Evolutionary conservation across 2,329 filamentous ascomycete genomes (phyloP).

Genomic region (Aureobasidium sp.): DNA sequence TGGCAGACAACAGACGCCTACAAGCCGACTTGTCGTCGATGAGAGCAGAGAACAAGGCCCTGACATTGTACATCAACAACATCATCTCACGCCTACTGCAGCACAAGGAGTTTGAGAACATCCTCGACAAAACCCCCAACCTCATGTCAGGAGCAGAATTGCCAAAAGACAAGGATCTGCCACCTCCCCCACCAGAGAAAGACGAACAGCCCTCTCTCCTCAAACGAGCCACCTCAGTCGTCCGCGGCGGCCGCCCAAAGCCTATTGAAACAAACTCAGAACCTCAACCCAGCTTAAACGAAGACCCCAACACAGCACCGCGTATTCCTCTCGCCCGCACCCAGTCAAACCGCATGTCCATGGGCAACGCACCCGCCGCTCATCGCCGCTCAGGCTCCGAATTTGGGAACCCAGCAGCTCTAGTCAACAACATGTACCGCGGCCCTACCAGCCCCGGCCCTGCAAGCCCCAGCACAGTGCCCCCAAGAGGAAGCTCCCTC

Average conservation of each 20-base stretch:
- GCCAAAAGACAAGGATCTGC: slow-evolving; percentile 70
- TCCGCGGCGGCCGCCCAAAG: slow-evolving; percentile 32
- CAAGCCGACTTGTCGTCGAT: slow-evolving; percentile 70
- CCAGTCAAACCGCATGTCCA: slow-evolving; percentile 40
- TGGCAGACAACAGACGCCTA: slow-evolving; percentile 45
- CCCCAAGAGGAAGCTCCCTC: slow-evolving; percentile 52
- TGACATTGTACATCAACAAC: slow-evolving; percentile 97
- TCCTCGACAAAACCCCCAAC: slow-evolving; percentile 71
- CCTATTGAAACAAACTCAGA: slow-evolving; percentile 18
- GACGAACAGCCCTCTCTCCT: slow-evolving; percentile 41
- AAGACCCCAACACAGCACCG: slow-evolving; percentile 65
- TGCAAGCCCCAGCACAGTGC: slow-evolving; percentile 44
- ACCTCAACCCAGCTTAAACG: slow-evolving; percentile 25
- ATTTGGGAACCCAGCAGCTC: slow-evolving; percentile 48
- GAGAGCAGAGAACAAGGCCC: slow-evolving; percentile 92
- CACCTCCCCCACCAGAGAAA: slow-evolving; percentile 54
- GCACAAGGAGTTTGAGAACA: slow-evolving; percentile 90
- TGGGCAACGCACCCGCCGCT: slow-evolving; percentile 15
- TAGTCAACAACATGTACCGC: slow-evolving; percentile 87
- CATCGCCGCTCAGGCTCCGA: slow-evolving; percentile 39
- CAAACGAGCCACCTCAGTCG: slow-evolving; percentile 51
- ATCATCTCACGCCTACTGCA: slow-evolving; percentile 93
- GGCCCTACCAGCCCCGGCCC: slow-evolving; percentile 39
- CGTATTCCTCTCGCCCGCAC: slow-evolving; percentile 60
- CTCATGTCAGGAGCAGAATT: slow-evolving; percentile 37